A percentile compares a stretch with the other conserved stretches of the same genome.
phyloP scores from a whole-genome alignment of 2,329 filamentous ascomycete species.

The Tolypocladium guangdongense region DNA sequence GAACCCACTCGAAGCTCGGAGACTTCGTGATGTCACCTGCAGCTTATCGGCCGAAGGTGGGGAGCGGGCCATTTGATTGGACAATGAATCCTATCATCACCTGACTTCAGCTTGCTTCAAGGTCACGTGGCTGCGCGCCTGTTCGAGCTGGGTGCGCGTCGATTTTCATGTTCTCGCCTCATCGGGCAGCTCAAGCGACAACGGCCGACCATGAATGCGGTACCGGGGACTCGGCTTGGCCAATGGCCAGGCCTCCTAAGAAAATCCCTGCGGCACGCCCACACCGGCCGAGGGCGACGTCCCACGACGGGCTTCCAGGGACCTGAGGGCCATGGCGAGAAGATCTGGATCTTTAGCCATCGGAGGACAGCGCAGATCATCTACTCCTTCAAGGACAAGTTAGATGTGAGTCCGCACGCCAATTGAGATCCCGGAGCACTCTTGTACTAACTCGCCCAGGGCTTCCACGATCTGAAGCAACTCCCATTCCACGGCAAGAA shows the following conservation, averaged over 20 bases:
- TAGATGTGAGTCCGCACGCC: conserved; percentile 30
- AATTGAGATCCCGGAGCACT: not conserved
- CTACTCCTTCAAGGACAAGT: conserved; percentile 35
- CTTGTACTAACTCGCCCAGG: conserved; percentile 12
- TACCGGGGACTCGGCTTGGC: conserved; percentile 22
- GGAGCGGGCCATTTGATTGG: conserved; percentile 12
- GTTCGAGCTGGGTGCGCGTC: conserved; percentile 1
- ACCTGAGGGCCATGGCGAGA: conserved; percentile 39
- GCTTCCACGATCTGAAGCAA: conserved; percentile 38
- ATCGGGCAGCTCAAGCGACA: conserved; percentile 9
- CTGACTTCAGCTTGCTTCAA: conserved; percentile 5
- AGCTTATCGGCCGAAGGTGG: conserved; percentile 7
- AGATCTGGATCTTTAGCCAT: conserved; percentile 46
- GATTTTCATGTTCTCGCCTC: conserved; percentile 7
- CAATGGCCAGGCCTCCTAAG: conserved; percentile 31
- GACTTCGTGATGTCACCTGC: conserved; percentile 23
- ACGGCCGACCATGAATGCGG: conserved; percentile 25
- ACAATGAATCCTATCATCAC: conserved; percentile 14
- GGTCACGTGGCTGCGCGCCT: conserved; percentile 14
- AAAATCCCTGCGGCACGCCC: conserved; percentile 29
- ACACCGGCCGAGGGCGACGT: conserved; percentile 12
- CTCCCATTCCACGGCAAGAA: conserved; percentile 60
- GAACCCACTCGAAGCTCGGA: conserved; percentile 22
- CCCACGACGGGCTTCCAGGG: conserved; percentile 13
- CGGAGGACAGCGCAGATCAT: conserved; percentile 38